A percentile compares a stretch with the other conserved stretches of the same genome.
phyloP scores from a whole-genome alignment of 352 stramenopile species.

The Pythium monospermum region DNA sequence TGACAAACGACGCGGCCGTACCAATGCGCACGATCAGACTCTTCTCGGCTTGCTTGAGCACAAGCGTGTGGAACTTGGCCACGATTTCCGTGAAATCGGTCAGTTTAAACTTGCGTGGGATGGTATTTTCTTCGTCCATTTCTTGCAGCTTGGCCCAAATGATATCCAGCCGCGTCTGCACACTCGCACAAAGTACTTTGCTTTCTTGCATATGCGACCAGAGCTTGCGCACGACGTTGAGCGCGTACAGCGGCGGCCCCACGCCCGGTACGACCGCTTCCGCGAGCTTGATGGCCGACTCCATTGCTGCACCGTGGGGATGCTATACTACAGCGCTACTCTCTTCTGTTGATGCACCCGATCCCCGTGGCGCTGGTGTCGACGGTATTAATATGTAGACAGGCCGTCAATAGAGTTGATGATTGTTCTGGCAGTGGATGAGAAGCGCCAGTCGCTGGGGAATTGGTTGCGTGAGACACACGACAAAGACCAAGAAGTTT shows the following conservation, averaged over 20 bases:
- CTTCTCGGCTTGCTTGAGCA: slow-evolving; percentile 19
- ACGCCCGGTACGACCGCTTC: slow-evolving; percentile 13
- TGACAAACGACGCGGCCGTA: slow-evolving; percentile 11
- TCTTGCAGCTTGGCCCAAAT: slow-evolving; percentile 8
- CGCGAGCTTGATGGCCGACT: slow-evolving; percentile 8
- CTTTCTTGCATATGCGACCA: slow-evolving; percentile 12
- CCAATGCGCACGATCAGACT: slow-evolving; percentile 15
- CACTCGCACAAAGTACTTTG: slow-evolving; percentile 11
- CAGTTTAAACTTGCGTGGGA: slow-evolving; percentile 10
- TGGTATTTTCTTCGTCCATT: slow-evolving; percentile 8
- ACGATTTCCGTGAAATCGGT: slow-evolving; percentile 20
- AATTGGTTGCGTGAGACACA: no score
- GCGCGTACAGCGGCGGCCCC: slow-evolving; percentile 6
- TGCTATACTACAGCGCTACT: no score
- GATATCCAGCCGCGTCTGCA: slow-evolving; percentile 13
- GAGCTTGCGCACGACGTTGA: slow-evolving; percentile 11
- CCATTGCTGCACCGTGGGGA: no score
- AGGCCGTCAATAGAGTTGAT: no score
- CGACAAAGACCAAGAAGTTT: no score
- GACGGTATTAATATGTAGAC: no score
- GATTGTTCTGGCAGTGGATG: no score
- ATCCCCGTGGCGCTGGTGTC: no score
- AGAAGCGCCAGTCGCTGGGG: no score
- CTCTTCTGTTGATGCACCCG: no score
- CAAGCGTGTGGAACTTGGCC: slow-evolving; percentile 14